phyloP scores from a whole-genome alignment of 169 alveolate genomes.

The Besnoitia besnoiti region DNA sequence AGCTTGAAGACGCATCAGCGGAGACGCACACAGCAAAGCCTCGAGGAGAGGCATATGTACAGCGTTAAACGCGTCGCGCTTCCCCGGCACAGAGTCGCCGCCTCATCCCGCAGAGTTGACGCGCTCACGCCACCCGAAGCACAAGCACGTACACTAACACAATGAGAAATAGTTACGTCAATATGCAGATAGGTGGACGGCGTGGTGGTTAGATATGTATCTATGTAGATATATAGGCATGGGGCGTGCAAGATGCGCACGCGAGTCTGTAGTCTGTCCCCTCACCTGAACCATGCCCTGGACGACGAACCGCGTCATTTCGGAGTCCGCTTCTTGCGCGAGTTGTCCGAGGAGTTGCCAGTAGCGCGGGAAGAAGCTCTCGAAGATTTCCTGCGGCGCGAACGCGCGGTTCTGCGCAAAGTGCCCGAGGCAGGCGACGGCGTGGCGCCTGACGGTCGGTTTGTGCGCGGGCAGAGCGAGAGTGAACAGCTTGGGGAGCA shows the following conservation, averaged over 20 bases:
- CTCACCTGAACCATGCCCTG: slow-evolving; percentile 77
- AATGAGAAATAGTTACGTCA: neutral
- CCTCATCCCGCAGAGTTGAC: too few species aligned
- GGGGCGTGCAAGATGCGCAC: neutral
- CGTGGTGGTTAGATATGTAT: neutral
- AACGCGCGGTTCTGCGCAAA: slow-evolving; percentile 62
- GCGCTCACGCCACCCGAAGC: too few species aligned
- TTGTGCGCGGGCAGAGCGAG: slow-evolving; percentile 64
- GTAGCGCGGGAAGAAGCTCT: slow-evolving; percentile 70
- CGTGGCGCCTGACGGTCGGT: slow-evolving; percentile 65
- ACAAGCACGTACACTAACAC: neutral
- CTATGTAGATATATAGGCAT: neutral
- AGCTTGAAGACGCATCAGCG: too few species aligned
- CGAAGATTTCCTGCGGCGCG: slow-evolving; percentile 69
- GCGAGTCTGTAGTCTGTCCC: neutral
- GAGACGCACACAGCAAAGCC: too few species aligned
- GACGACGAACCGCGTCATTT: slow-evolving; percentile 75
- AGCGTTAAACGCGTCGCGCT: too few species aligned
- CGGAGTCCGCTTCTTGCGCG: slow-evolving; percentile 76
- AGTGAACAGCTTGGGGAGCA: slow-evolving; percentile 67
- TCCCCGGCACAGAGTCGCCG: too few species aligned
- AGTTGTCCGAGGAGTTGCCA: slow-evolving; percentile 80
- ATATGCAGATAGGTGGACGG: too few species aligned
- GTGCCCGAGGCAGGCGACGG: slow-evolving; percentile 68
- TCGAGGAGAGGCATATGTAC: too few species aligned